Evolutionary conservation across 140 eudicot genomes (phyloP), one percentile per base, ranked within the genome.

Genomic region (Bidens hawaiensis): DNA sequence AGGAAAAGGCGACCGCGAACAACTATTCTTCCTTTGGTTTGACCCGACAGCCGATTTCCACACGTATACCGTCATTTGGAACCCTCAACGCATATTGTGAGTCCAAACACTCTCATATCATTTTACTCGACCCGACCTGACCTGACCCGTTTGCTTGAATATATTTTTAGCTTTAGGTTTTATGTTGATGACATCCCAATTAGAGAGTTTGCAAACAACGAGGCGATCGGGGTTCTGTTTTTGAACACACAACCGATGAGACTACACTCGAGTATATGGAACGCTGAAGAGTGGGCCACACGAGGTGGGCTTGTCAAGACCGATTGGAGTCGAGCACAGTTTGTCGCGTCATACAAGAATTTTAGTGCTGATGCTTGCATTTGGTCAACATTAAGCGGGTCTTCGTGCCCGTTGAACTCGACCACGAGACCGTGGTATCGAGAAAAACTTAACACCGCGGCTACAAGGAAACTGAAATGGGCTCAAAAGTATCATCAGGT

Each of bases 1-100:
- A 59, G 89, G 94, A 6, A 82, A 81, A 23, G 89, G 94, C 0
- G 79, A 67, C 0, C 75, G 74, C 12, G 79, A 85, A 47, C 82
- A 85, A 50, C 83, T 81, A 57, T 85, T 81, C 78, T 73, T 62
- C 67, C 81, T 85, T 53, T 85, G 88, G 94, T 85, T 85, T 24
- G 88, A 85, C 13, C 94, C 94, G 2, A 85, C 88, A 5, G 27
- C 70, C 12, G 76, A 85, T 78, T 85, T 85, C 34, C 94, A 85
- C 51, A 82, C 69, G 10, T 85, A 75, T 31, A 62, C 82, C 1
- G 9, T 85, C 63, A 64, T 69, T 23, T 82, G 94, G 94, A 81
- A 62, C 68, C 94, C 88, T 2, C 70, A 55, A 8, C 78, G 74
- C 38, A 82, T 85, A 28, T 4, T 85, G 88, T 85, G 72, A 79